Evolutionary conservation across 2,329 filamentous ascomycete species (phyloP), one percentile per base, ranked within the genome.

Genomic region (Helotiales sp.): DNA sequence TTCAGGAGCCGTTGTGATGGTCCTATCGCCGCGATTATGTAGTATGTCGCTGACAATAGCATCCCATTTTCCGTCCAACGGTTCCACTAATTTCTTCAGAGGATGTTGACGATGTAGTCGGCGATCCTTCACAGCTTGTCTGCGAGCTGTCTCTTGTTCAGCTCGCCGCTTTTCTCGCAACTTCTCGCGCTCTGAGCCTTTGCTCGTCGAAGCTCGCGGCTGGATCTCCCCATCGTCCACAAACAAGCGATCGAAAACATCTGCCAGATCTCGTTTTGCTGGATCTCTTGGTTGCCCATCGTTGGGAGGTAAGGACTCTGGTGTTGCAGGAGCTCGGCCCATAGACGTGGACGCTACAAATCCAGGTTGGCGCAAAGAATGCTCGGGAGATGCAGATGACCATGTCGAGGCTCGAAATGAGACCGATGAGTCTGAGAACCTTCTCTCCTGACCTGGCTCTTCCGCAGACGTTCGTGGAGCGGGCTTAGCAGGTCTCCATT

Each of bases 1-100:
- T 60, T 82, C 80, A 6, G 74, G 72, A 9, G 80, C 79, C 53
- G 70, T 77, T 57, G 76, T 77, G 51, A 83, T 72, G 6, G 67
- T 67, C 44, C 52, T 24, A 31, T 69, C 64, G 66, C 56, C 38
- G 13, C 15, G 66, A 61, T 27, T 70, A 36, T 72, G 60, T 22
- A 75, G 68, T 9, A 59, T 47, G 29, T 60, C 57, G 6, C 66
- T 46, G n/a, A 80, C 71, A 33, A 64, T 71, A 1, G 62, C 36
- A 9, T 73, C 66, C 78, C 77, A 80, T 12, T 74, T 69, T 0
- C 65, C 40, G 25, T 68, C 59, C n/a, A 81, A 60, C 8, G 69
- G 54, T 48, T 65, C 56, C 24, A 72, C 34, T 15, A 71, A 59
- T 8, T 55, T 44, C 19, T 58, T 64, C 13, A 44, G 27, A 19